These are phyloP conservation scores for Curvularia hawaiiensis DNA, from an alignment of 2,329 filamentous ascomycete species.

Conservation along the genomic window DNA sequence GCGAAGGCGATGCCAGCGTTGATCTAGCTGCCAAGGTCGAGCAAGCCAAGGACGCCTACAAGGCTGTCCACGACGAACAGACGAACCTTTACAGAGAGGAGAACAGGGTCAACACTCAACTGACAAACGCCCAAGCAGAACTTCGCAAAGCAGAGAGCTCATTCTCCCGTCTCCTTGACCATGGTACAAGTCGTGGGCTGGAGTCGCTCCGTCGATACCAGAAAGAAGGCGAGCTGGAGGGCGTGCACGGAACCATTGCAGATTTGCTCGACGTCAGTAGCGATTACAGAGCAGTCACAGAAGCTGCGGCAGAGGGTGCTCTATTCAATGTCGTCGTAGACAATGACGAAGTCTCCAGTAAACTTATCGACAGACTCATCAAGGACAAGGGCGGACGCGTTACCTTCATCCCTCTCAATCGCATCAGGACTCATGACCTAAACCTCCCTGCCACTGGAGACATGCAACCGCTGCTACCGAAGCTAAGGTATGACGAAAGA, in stretches of 20 bases:
- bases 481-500: conserved; percentile 75
- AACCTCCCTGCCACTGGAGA: conserved; percentile 87
- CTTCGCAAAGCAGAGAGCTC: conserved; percentile 77
- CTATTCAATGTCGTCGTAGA: conserved; percentile 97
- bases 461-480: conserved; percentile 83
- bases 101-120: conserved; percentile 79
- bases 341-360: conserved; percentile 83
- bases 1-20: conserved; percentile 76
- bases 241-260: conserved; percentile 89
- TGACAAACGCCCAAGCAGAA: conserved; percentile 76
- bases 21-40: conserved; percentile 75
- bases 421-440: conserved; percentile 70
- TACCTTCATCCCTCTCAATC: conserved; percentile 92
- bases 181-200: conserved; percentile 82
- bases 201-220: conserved; percentile 86
- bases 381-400: conserved; percentile 82
- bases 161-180: conserved; percentile 85
- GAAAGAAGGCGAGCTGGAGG: conserved; percentile 76
- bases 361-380: conserved; percentile 78
- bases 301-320: conserved; percentile 89
- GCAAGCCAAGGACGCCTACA: conserved; percentile 76
- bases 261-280: conserved; percentile 90
- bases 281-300: conserved; percentile 83
- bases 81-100: conserved; percentile 89
- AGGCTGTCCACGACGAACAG: conserved; percentile 82